Percentiles rank a stretch among this genome's conserved stretches.
Evolutionary conservation across 2,329 filamentous ascomycete genomes (phyloP).

Genomic region (Colletotrichum lentis): DNA sequence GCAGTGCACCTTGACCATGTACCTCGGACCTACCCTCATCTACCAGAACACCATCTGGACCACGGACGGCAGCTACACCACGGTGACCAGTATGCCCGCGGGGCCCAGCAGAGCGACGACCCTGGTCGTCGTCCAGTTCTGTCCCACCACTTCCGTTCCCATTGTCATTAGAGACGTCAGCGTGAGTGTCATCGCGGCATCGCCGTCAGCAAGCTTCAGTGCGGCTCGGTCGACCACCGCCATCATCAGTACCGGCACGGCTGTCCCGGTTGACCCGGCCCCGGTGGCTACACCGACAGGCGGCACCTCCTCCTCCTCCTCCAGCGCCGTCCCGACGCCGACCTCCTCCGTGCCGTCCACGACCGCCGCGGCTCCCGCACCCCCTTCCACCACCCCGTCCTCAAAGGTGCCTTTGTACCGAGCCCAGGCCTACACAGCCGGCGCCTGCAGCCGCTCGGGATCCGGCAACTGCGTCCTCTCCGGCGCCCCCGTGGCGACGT

Average conservation of each 20-base stretch:
- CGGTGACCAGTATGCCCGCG: slow-evolving; percentile 24
- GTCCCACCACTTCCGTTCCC: slow-evolving; percentile 2
- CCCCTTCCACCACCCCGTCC: not conserved
- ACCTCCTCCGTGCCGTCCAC: not conserved
- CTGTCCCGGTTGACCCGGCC: not conserved
- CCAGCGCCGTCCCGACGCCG: not conserved
- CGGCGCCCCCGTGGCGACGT: slow-evolving; percentile 9
- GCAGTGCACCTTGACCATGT: slow-evolving; percentile 11
- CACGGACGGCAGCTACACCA: slow-evolving; percentile 27
- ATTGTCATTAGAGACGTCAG: slow-evolving; percentile 13
- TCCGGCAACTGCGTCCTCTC: slow-evolving; percentile 8
- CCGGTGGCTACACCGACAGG: not conserved
- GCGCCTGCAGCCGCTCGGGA: slow-evolving; percentile 5
- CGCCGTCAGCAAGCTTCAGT: not conserved
- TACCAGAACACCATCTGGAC: slow-evolving; percentile 23
- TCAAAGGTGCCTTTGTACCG: not conserved
- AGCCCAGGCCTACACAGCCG: not conserved
- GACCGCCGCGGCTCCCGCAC: not conserved
- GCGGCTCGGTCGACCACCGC: not conserved
- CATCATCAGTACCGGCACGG: not conserved
- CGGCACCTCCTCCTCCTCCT: slow-evolving; percentile 2
- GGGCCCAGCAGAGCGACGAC: not conserved
- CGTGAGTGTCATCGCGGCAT: not conserved
- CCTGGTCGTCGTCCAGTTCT: slow-evolving; percentile 23
- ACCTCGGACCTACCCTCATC: slow-evolving; percentile 10